These are phyloP conservation scores for Candida arabinofermentans DNA, from an alignment of 805 yeast genomes.

Conservation along the genomic window DNA sequence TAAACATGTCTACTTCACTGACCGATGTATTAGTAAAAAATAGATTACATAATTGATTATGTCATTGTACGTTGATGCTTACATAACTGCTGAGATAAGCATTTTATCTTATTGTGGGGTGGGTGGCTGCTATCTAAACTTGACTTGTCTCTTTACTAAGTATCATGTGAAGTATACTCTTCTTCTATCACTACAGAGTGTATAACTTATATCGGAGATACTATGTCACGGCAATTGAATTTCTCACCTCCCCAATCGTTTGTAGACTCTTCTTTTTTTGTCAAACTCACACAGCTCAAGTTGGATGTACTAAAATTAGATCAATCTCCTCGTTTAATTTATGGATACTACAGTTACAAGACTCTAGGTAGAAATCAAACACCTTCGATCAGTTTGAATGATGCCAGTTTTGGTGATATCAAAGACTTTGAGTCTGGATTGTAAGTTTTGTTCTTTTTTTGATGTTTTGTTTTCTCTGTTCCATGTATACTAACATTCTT, in stretches of 20 bases:
- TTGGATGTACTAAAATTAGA: constrained; percentile 69
- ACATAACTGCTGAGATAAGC: too few species aligned
- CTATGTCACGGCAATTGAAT: constrained; percentile 19
- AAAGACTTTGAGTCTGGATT: constrained; percentile 8
- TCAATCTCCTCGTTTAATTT: constrained; percentile 38
- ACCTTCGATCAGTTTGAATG: constrained; percentile 29
- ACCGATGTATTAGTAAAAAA: too few species aligned
- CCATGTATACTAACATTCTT: not conserved
- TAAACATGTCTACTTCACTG: too few species aligned
- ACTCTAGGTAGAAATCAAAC: constrained; percentile 27
- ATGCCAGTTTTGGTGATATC: constrained; percentile 29
- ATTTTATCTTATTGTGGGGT: too few species aligned
- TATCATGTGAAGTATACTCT: too few species aligned
- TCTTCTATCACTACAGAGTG: too few species aligned
- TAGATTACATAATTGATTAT: too few species aligned
- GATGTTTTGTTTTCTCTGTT: not conserved
- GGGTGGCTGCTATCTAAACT: too few species aligned
- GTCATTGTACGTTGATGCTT: too few species aligned
- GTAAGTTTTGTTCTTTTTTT: constrained; percentile 11
- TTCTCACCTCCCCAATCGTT: constrained; percentile 61
- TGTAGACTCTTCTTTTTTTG: constrained; percentile 85
- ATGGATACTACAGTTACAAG: constrained; percentile 35
- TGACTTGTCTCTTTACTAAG: too few species aligned
- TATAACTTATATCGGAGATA: too few species aligned
- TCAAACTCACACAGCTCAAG: constrained; percentile 66